phyloP scores from a whole-genome alignment of 148 eudicot species.

The Amaranthus cruentus region DNA sequence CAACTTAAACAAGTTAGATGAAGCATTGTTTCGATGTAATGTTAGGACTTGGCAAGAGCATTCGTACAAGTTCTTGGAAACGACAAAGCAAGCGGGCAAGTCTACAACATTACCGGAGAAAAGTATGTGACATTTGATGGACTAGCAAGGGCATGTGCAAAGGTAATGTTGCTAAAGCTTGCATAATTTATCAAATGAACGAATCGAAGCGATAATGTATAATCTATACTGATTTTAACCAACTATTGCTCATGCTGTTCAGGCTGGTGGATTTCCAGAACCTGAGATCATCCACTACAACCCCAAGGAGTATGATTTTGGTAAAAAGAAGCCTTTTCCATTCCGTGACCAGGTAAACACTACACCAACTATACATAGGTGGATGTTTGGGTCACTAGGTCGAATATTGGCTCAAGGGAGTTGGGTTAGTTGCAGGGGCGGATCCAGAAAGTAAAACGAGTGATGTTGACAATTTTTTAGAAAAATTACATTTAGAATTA shows the following conservation, averaged over 20 bases:
- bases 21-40: not conserved
- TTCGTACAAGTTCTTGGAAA: conserved; percentile 78
- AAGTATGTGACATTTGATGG: conserved; percentile 96
- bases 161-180: conserved; percentile 38
- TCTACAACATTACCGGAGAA: conserved; percentile 83
- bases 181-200: not conserved
- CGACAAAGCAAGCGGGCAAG: conserved; percentile 79
- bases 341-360: conserved; percentile 92
- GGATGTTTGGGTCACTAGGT: no score
- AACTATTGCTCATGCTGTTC: not conserved
- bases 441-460: no score
- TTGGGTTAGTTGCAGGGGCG: no score
- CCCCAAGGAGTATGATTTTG: conserved; percentile 91
- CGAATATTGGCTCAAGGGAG: no score
- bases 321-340: conserved; percentile 93
- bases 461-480: no score
- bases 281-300: conserved; percentile 92
- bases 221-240: no score
- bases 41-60: conserved; percentile 81
- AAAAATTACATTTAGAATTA: no score
- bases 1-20: not conserved
- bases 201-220: not conserved
- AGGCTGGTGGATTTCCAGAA: conserved; percentile 98
- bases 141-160: conserved; percentile 92
- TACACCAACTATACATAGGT: no score